A percentile compares a stretch with the other conserved stretches of the same genome.
These are phyloP conservation scores for Phaeosphaeria sp. DNA, from an alignment of 2,329 filamentous ascomycete species.

Conservation along the genomic window DNA sequence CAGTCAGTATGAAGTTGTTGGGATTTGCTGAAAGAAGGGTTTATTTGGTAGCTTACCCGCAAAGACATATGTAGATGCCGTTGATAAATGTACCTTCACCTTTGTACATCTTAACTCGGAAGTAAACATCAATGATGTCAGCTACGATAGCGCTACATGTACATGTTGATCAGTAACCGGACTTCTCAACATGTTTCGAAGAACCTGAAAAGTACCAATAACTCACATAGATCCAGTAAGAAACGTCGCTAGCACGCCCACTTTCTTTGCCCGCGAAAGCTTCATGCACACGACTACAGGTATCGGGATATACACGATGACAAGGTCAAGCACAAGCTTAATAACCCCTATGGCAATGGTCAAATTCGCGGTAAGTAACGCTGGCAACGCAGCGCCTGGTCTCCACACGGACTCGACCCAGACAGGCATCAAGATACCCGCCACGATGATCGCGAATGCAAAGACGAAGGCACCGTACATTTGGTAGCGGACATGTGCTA, in stretches of 20 bases:
- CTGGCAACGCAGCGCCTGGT: too few species aligned
- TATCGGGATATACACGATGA: background rate
- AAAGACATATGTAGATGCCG: background rate
- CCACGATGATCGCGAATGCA: background rate
- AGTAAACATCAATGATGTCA: background rate
- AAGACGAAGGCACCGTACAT: background rate
- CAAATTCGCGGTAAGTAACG: too few species aligned
- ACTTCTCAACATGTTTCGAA: background rate
- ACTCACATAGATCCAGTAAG: background rate
- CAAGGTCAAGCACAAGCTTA: background rate
- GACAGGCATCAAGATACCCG: background rate
- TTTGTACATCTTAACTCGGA: background rate
- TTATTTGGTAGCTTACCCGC: background rate
- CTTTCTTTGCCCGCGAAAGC: background rate
- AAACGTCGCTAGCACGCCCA: background rate
- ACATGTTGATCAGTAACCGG: too few species aligned
- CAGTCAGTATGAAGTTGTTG: too few species aligned
- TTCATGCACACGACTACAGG: background rate
- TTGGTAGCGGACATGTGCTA: background rate
- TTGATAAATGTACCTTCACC: background rate
- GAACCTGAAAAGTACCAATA: too few species aligned
- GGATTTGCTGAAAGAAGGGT: too few species aligned
- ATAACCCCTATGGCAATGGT: background rate
- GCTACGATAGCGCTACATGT: background rate
- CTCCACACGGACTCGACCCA: background rate